phyloP scores from a whole-genome alignment of 495 filamentous ascomycete genomes.

The Penicillium paxilli region DNA sequence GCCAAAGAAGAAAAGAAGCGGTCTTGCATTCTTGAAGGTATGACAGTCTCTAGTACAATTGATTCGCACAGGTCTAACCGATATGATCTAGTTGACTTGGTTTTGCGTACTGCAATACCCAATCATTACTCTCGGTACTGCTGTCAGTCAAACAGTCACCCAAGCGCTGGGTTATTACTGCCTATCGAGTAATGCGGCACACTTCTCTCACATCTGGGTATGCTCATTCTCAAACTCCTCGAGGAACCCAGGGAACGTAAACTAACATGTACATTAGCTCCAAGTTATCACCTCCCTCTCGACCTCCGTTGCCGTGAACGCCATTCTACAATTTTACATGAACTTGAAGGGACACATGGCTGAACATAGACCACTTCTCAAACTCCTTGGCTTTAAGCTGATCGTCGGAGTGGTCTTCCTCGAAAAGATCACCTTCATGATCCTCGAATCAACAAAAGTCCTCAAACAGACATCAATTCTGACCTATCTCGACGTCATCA shows the following conservation, averaged over 20 bases:
- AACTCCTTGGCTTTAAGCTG: conserved; percentile 18
- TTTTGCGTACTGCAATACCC: conserved; percentile 16
- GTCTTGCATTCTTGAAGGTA: conserved; percentile 5
- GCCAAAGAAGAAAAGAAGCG: conserved; percentile 5
- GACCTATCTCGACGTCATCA: conserved; percentile 21
- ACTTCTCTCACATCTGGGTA: not conserved
- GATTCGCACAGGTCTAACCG: not conserved
- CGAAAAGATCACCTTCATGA: conserved; percentile 4
- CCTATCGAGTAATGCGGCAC: not conserved
- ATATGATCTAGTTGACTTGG: not conserved
- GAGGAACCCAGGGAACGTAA: too few relatives aligned
- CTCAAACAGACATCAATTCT: conserved; percentile 5
- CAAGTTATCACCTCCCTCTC: conserved; percentile 13
- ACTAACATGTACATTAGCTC: conserved; percentile 6
- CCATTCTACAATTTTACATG: conserved; percentile 15
- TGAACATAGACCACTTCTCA: conserved; percentile 5
- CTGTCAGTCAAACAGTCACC: conserved; percentile 19
- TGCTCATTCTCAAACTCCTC: not conserved
- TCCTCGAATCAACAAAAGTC: conserved; percentile 11
- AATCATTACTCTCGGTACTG: conserved; percentile 15
- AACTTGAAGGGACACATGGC: conserved; percentile 6
- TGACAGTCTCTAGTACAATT: not conserved
- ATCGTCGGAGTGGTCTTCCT: not conserved
- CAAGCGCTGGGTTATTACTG: conserved; percentile 23
- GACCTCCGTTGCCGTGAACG: conserved; percentile 13